phyloP scores from a whole-genome alignment of 2,329 filamentous ascomycete genomes.

The Fonsecaea pugnacius region DNA sequence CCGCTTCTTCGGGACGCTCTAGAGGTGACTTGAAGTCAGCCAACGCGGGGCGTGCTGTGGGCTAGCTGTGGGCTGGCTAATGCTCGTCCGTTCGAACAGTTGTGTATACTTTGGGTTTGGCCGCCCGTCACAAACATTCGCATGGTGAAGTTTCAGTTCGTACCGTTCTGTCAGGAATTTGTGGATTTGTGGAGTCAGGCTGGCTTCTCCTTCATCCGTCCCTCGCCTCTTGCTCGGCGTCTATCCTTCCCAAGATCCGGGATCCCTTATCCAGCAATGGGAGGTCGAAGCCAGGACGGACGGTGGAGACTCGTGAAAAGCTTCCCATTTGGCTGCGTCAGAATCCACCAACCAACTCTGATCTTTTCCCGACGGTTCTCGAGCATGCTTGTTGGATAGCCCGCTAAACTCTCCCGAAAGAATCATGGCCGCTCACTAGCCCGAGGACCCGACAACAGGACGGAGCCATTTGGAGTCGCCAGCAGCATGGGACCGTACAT shows the following conservation, averaged over 20 bases:
- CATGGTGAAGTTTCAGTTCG: not conserved
- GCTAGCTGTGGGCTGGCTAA: not conserved
- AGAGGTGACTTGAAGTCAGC: slow-evolving; percentile 6
- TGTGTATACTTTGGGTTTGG: not conserved
- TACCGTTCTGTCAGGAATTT: not conserved
- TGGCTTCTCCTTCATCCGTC: not conserved
- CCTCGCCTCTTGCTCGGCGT: not conserved
- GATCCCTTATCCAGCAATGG: slow-evolving; percentile 1
- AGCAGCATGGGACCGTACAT: not conserved
- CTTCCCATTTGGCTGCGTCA: not conserved
- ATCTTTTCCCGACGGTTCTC: not conserved
- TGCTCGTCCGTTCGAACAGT: not conserved
- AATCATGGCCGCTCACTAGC: not conserved
- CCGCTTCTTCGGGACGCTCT: slow-evolving; percentile 15
- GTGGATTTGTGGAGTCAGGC: not conserved
- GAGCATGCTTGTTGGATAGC: not conserved
- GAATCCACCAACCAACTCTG: not conserved
- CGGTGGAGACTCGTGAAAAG: not conserved
- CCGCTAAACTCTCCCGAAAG: not conserved
- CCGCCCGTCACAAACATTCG: not conserved
- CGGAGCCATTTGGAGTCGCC: not conserved
- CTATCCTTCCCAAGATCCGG: not conserved
- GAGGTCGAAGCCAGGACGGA: not conserved
- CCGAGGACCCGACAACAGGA: not conserved
- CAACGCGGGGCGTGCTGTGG: slow-evolving; percentile 4